Conservation (phyloP, 1,284 basidiomycete genomes). For the Apiotrichum laibachii region DNA sequence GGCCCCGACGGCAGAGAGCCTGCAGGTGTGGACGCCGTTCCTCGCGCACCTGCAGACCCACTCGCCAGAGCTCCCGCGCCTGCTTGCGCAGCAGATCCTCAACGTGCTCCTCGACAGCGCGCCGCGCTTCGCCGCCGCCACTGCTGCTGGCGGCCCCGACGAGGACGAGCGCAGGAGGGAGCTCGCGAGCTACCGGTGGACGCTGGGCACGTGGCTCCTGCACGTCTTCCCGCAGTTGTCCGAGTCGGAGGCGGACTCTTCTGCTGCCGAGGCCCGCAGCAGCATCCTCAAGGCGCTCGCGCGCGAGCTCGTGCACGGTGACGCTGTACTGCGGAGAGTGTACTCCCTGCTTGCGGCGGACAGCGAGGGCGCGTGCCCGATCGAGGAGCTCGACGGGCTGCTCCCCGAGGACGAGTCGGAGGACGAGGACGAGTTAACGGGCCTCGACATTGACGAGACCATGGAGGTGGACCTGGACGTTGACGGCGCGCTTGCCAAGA, state of each 20-base stretch:
- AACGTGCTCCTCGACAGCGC: conserved; percentile 14
- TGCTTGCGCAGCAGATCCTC: conserved; percentile 11
- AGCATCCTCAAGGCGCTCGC: conserved; percentile 11
- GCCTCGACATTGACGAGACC: conserved; percentile 15
- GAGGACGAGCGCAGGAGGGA: conserved; percentile 12
- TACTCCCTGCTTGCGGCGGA: conserved; percentile 7
- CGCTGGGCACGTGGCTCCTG: conserved; percentile 20
- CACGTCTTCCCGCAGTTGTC: conserved; percentile 11
- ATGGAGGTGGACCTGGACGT: conserved; percentile 9
- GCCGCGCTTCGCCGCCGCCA: conserved; percentile 6
- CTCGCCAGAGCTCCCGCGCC: background rate
- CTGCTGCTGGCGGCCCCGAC: background rate
- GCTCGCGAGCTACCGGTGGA: conserved; percentile 21
- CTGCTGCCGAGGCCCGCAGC: background rate
- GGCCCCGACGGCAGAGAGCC: conserved; percentile 37
- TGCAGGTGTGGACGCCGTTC: conserved; percentile 34
- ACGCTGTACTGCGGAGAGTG: conserved; percentile 14
- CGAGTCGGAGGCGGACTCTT: background rate
- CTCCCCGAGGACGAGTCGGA: conserved; percentile 1
- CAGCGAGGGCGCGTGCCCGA: background rate
- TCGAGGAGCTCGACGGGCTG: conserved; percentile 9
- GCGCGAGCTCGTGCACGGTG: conserved; percentile 19
- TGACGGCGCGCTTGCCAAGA: conserved; percentile 11
- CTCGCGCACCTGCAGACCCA: conserved; percentile 7
- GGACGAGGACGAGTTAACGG: conserved; percentile 15